Percentiles rank a stretch among this genome's conserved stretches.
phyloP scores from a whole-genome alignment of 2,329 filamentous ascomycete genomes.

The Xylaria sp. region DNA sequence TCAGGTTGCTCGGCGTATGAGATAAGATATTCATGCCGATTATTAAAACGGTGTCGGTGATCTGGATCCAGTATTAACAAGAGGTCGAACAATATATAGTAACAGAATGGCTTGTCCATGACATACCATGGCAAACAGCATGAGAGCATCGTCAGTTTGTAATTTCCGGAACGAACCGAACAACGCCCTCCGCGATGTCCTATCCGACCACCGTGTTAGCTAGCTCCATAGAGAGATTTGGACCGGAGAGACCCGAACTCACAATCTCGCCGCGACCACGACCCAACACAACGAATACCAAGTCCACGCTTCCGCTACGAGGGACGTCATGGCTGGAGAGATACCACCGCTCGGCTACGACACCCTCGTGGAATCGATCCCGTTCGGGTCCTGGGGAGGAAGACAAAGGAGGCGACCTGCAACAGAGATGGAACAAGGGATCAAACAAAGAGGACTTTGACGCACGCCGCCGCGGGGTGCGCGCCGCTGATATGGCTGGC shows the following conservation, averaged over 20 bases:
- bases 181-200: constrained; percentile 44
- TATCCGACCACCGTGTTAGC: constrained; percentile 19
- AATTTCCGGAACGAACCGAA: constrained; percentile 51
- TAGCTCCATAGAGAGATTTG: neutral
- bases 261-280: constrained; percentile 46
- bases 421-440: neutral
- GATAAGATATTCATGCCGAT: constrained; percentile 57
- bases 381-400: neutral
- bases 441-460: neutral
- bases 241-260: constrained; percentile 21
- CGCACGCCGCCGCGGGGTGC: neutral
- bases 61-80: constrained; percentile 28
- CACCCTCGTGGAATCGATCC: neutral
- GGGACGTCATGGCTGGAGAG: constrained; percentile 14
- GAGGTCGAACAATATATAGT: neutral
- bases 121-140: constrained; percentile 55
- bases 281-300: constrained; percentile 48
- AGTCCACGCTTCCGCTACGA: constrained; percentile 37
- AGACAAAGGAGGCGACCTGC: neutral
- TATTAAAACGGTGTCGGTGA: constrained; percentile 57
- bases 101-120: neutral
- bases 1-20: constrained; percentile 61
- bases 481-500: neutral
- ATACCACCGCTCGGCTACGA: neutral
- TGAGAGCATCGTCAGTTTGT: constrained; percentile 59